Evolutionary conservation across 306 rosid genomes (phyloP).

Genomic region (Fragaria ananassa): DNA sequence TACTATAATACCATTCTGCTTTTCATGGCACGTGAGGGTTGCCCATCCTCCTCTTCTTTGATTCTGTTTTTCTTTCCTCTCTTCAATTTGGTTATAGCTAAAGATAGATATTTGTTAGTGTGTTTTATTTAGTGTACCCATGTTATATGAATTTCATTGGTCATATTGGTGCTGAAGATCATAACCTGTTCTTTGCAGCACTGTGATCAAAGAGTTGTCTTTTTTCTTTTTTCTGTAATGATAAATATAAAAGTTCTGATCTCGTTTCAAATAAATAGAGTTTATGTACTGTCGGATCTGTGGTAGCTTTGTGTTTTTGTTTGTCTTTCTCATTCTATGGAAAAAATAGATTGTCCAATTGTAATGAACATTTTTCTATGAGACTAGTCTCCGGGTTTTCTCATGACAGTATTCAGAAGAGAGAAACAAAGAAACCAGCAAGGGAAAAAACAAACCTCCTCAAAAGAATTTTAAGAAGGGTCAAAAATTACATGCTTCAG

Average conservation of each 20-base stretch:
- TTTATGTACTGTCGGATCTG: not conserved
- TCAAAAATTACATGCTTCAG: not conserved
- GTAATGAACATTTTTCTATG: not conserved
- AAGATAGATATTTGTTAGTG: not conserved
- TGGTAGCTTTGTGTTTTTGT: not conserved
- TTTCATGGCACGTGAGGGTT: conserved; percentile 62
- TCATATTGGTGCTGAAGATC: conserved; percentile 36
- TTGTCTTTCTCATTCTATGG: not conserved
- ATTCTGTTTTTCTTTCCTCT: conserved; percentile 13
- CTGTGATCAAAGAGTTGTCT: not conserved
- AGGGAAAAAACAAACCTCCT: conserved; percentile 6
- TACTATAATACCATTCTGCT: conserved; percentile 48
- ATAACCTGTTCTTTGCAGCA: not conserved
- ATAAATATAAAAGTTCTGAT: not conserved
- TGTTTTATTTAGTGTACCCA: conserved; percentile 27
- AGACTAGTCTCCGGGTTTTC: not conserved
- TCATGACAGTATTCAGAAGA: conserved; percentile 7
- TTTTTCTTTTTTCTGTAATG: not conserved
- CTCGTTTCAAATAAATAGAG: not conserved
- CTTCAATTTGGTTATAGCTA: not conserved
- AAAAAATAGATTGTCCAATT: not conserved
- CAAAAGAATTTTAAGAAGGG: not conserved
- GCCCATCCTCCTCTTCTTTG: conserved; percentile 30
- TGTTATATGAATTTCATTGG: conserved; percentile 22
- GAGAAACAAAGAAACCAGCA: conserved; percentile 1